Percentiles rank a stretch among this genome's conserved stretches.
phyloP scores from a whole-genome alignment of 2,329 filamentous ascomycete genomes.

The Talaromyces amestolkiae region DNA sequence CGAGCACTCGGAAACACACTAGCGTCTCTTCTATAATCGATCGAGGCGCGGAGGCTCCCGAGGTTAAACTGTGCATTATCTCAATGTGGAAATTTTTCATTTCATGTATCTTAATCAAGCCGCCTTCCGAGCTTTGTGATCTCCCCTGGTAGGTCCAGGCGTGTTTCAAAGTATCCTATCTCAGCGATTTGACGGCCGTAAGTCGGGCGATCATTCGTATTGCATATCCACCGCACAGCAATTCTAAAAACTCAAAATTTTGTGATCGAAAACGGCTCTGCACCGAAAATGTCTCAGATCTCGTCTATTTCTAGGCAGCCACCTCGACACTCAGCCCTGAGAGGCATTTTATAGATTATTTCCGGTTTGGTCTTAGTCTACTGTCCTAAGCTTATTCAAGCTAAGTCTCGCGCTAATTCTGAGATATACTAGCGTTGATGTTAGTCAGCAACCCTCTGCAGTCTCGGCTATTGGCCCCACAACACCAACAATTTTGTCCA shows the following conservation, averaged over 20 bases:
- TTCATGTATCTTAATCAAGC: background rate
- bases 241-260: no score
- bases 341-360: background rate
- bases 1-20: background rate
- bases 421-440: no score
- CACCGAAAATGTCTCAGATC: background rate
- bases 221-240: background rate
- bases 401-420: background rate
- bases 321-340: background rate
- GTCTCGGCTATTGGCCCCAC: slow-evolving; percentile 1
- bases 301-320: background rate
- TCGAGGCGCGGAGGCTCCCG: background rate
- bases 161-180: background rate
- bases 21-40: background rate
- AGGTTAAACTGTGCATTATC: background rate
- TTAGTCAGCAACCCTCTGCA: background rate
- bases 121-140: background rate
- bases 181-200: background rate
- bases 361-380: background rate
- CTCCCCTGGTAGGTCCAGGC: background rate
- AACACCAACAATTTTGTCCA: slow-evolving; percentile 2
- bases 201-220: background rate
- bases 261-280: background rate
- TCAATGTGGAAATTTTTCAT: background rate
- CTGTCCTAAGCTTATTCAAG: no score